Percentiles rank a stretch among this genome's conserved stretches.
These are phyloP conservation scores for Salix viminalis DNA, from an alignment of 345 rosid genomes.

Conservation along the genomic window DNA sequence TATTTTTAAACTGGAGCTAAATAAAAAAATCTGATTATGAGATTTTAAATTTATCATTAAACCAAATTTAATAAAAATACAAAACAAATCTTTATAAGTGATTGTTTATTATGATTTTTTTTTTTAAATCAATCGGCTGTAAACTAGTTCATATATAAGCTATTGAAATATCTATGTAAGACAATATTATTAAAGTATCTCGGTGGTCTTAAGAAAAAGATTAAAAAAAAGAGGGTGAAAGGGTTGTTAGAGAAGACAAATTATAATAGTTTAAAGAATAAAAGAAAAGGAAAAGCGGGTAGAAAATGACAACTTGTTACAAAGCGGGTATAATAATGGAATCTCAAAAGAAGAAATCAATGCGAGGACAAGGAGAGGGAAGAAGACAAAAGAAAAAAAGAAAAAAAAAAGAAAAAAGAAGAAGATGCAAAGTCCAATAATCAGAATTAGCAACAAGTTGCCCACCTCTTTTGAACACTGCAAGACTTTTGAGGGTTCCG, in stretches of 20 bases:
- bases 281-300: not conserved
- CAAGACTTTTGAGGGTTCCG: not conserved
- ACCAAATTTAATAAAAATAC: too few relatives aligned
- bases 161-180: too few relatives aligned
- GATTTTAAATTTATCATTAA: fast-evolving
- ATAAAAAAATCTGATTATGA: too few relatives aligned
- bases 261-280: not conserved
- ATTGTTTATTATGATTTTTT: too few relatives aligned
- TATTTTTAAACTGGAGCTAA: too few relatives aligned
- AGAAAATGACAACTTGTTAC: not conserved
- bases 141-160: too few relatives aligned
- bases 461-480: not conserved
- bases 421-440: not conserved
- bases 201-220: not conserved
- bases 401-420: too few relatives aligned
- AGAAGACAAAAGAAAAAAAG: not conserved
- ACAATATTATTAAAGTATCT: too few relatives aligned
- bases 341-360: not conserved
- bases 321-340: not conserved
- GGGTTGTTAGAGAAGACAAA: not conserved
- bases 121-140: too few relatives aligned
- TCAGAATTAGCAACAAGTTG: not conserved
- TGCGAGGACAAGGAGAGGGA: not conserved
- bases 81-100: too few relatives aligned
- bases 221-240: not conserved